These are phyloP conservation scores for Suillus subluteus DNA, from an alignment of 768 basidiomycete species.

Conservation along the genomic window DNA sequence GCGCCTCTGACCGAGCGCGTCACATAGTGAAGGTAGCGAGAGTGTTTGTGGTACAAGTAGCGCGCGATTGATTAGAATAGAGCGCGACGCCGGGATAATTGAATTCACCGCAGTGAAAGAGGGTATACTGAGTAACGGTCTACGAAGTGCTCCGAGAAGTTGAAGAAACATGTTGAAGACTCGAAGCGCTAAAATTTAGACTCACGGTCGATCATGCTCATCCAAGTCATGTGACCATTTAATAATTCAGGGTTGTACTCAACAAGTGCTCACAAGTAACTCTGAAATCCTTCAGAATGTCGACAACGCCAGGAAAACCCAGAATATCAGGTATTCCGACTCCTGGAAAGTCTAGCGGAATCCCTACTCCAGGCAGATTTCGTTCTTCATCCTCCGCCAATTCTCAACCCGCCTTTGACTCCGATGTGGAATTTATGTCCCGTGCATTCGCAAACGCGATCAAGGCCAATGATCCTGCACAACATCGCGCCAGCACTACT, in stretches of 20 bases:
- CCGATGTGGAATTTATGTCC: constrained; percentile 61
- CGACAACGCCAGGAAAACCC: constrained; percentile 47
- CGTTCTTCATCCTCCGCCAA: constrained; percentile 64
- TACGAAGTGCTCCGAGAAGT: constrained; percentile 3
- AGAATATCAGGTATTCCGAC: constrained; percentile 49
- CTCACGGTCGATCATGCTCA: not conserved
- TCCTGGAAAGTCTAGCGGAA: constrained; percentile 50
- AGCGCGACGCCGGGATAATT: not conserved
- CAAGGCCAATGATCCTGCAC: constrained; percentile 78
- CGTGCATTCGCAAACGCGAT: constrained; percentile 82
- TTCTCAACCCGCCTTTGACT: constrained; percentile 33
- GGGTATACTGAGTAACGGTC: not conserved
- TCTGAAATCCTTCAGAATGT: constrained; percentile 31
- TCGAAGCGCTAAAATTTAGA: not conserved
- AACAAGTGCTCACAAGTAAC: not conserved
- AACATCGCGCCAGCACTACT: constrained; percentile 54
- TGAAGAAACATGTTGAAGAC: constrained; percentile 5
- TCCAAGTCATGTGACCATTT: constrained; percentile 10
- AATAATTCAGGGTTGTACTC: constrained; percentile 2
- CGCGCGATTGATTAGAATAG: constrained; percentile 20
- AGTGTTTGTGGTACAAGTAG: constrained; percentile 11
- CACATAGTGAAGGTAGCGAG: constrained; percentile 7
- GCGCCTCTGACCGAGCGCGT: constrained; percentile 36
- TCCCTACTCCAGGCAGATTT: constrained; percentile 74
- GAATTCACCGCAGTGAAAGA: not conserved